Base-by-base conservation (phyloP, 352 stramenopile genomes). In the Elongisporangium undulatum region DNA sequence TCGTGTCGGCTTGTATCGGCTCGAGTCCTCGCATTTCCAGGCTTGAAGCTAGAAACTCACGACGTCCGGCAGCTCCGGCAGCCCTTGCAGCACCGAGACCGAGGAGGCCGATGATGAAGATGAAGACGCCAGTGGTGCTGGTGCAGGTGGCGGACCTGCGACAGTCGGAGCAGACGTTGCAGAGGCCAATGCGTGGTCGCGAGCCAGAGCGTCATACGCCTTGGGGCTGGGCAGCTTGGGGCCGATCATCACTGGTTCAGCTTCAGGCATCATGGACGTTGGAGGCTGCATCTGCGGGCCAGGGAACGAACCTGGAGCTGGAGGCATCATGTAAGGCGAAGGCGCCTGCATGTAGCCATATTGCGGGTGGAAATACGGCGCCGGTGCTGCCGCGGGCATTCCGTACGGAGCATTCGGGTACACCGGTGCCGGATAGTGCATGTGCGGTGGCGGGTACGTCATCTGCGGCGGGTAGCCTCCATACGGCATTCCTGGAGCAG, bases 51-150 rank as follows among this genome's bases (percentile, higher is more conserved):
- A 66, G 55, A 66, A 66, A 1, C 26, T 26, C 0, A 77, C 52
- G 59, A 85, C 73, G 48, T 85, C 76, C n/a, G 76, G 76, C 15
- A 85, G 59, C 20, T 85, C 76, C 17, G 76, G 73, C 34, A 85
- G 51, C 49, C 76, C 74, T 19, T 26, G 64, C 51, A 77, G 55
- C 53, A 69, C 69, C 17, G 49, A 26, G 1, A 21, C 49, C 16
- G 64, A 61, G 24, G 56, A 59, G 51, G 21, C 41, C 8, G 41
- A 20, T 13, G n/a, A n/a, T n/a, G n/a, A n/a, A n/a, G 60, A 63
- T 17, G 59, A 55, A 1, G 29, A 41, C 1, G 29, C 9, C 29
- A 9, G 23, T n/a, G 60, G 17, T 23, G 51, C n/a, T 56, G n/a
- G n/a, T n/a, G n/a, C n/a, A n/a, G 55, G 24, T 8, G 26, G 22